phyloP scores from a whole-genome alignment of 164 flowering plant species.

The Paratinospora sagittata region DNA sequence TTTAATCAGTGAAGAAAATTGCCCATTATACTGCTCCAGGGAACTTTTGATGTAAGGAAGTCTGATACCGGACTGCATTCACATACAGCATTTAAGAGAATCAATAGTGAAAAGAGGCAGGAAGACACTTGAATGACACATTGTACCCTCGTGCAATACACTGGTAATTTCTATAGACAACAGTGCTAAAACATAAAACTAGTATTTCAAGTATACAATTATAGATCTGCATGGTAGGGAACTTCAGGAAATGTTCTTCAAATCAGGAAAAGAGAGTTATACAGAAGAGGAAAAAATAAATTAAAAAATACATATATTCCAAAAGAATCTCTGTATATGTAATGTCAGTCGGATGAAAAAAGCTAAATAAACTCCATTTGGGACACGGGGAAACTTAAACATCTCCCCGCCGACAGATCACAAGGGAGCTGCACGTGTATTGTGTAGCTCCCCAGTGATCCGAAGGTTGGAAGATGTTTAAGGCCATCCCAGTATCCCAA shows the following conservation, averaged over 20 bases:
- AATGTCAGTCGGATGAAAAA: not conserved
- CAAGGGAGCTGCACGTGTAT: too few species aligned
- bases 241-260: not conserved
- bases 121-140: not conserved
- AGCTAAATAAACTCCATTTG: too few species aligned
- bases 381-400: too few species aligned
- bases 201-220: not conserved
- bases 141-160: not conserved
- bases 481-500: too few species aligned
- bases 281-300: not conserved
- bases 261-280: not conserved
- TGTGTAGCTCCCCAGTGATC: too few species aligned
- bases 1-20: slow-evolving; percentile 62
- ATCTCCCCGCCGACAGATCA: too few species aligned
- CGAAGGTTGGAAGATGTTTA: too few species aligned
- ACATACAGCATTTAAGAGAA: slow-evolving; percentile 13
- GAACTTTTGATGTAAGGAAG: slow-evolving; percentile 78
- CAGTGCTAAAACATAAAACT: not conserved
- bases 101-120: not conserved
- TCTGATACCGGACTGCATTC: slow-evolving; percentile 77
- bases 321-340: not conserved
- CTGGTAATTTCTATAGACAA: not conserved
- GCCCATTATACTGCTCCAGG: slow-evolving; percentile 64
- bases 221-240: not conserved
- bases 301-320: not conserved